Evolutionary conservation across 2,329 filamentous ascomycete genomes (phyloP), one percentile per base, ranked within the genome.

Genomic region (Venturia carpophila): DNA sequence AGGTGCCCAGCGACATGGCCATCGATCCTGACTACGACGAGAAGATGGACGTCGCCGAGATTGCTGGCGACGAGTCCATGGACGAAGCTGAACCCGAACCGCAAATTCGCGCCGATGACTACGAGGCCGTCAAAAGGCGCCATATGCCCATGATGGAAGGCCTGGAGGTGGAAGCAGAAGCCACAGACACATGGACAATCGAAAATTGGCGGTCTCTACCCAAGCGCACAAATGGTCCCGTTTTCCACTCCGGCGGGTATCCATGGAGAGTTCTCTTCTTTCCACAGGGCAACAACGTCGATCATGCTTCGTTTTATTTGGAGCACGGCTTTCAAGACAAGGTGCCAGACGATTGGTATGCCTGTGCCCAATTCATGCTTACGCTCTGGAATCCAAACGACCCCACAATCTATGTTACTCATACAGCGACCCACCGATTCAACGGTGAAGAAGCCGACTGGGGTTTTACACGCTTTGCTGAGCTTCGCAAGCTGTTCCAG

Each of bases 181-280:
- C 82, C 49, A 79, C 88, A 70, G 76, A 90, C 76, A 96, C 91
- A 71, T 99, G 94, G 94, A 86, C 90, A 39, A 91, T 99, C 67
- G 83, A 90, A 70, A 83, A 89, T 68, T 99, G 93, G 92, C 84
- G 89, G 69, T 82, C 79, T 45, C 78, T 95, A 70, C 80, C 83
- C 19, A 89, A 90, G 77, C 91, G 90, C 74, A 88, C 94, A 72
- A 92, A 95, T 79, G 91, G 94, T 1, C 94, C 94, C 2, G 75
- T 88, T 66, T 99, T 99, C 75, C 76, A 94, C 67, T 93, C 91
- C 68, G 92, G 87, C 62, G 92, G 90, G 62, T 88, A 86, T 73
- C 94, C 93, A 75, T 99, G 94, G 94, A 89, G 93, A 71, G 88
- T 97, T 71, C 84, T 99, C 17, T 92, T 99, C 74, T 99, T 99